Conservation (phyloP, 371 early-diverging fungal species). For the Coemansia sp. region DNA sequence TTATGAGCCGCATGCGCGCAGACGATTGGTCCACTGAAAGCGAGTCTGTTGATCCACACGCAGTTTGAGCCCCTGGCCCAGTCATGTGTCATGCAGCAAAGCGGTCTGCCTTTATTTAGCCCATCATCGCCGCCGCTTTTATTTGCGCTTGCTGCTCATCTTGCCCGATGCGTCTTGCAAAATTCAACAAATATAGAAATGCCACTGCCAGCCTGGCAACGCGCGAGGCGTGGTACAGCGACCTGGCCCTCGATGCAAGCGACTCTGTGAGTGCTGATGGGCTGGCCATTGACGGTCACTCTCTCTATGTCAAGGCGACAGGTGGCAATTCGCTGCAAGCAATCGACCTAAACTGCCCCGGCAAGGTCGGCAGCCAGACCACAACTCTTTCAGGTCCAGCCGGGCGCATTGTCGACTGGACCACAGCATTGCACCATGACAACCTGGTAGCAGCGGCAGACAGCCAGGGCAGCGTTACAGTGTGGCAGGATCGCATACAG, state of each 20-base stretch:
- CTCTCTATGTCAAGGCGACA: conserved; percentile 57
- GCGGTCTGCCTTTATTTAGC: too few species aligned
- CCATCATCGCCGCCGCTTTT: neutral
- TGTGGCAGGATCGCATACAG: conserved; percentile 19
- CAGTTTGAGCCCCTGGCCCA: neutral
- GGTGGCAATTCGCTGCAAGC: conserved; percentile 21
- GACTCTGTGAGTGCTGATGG: conserved; percentile 56
- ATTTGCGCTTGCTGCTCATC: neutral
- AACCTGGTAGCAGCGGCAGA: conserved; percentile 56
- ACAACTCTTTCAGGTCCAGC: conserved; percentile 50
- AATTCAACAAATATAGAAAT: conserved; percentile 65
- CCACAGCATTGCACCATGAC: conserved; percentile 56
- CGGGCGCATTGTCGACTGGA: conserved; percentile 59
- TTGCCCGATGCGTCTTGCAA: conserved; percentile 23
- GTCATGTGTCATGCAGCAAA: neutral
- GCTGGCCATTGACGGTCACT: conserved; percentile 54
- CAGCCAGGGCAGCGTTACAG: conserved; percentile 57
- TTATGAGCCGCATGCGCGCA: conserved; percentile 4
- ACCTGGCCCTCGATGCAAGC: conserved; percentile 54
- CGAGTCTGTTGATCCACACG: conserved; percentile 3
- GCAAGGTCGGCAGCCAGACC: conserved; percentile 48
- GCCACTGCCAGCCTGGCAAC: conserved; percentile 59
- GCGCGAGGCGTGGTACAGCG: conserved; percentile 65
- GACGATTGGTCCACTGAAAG: conserved; percentile 4
- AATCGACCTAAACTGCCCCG: conserved; percentile 11